Base-by-base conservation (phyloP, 441 rosid genomes). In the Populus hybrid region DNA sequence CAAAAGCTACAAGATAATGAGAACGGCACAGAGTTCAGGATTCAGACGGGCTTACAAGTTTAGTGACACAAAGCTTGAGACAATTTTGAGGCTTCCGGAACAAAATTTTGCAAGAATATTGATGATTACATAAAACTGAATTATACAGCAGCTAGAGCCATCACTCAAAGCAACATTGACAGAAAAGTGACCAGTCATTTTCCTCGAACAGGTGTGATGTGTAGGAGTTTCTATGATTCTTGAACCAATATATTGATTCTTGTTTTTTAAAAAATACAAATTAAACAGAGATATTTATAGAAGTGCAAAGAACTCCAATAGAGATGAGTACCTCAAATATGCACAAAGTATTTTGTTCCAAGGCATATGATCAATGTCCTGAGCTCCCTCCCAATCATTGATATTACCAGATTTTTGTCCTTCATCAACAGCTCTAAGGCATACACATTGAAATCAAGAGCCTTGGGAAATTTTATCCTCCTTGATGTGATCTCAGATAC, bases 321-420 rank as follows among this genome's bases (percentile, higher is more conserved):
- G 11, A 32, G 70, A 74, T 32, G 72, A 71, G 71, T 75, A 80
- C 83, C 85, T 83, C 70, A 11, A 75, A 8, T 59, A 77, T 71
- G 81, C 77, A 61, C 81, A 74, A 36, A 61, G 30, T 35, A 61
- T 21, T 66, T 26, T 69, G 75, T 78, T 57, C 72, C 38, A 64
- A 74, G 76, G 80, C 70, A 64, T 26, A 72, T 19, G 36, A 68
- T 64, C 79, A 80, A 68, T 59, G 68, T 69, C 79, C 75, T 50
- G 69, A 68, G 28, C 73, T 76, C 71, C 79, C 79, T 77, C 34
- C 21, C 77, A 71, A 30, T 75, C 19, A 46, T 35, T 65, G 32
- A 53, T 71, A 67, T 50, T 18, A 61, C 72, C 40, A 64, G 32
- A 77, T 70, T 70, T 40, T 61, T 64, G 69, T 34, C 63, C 72